phyloP scores from a whole-genome alignment of 352 stramenopile genomes.

The Globisporangium orthogonon region DNA sequence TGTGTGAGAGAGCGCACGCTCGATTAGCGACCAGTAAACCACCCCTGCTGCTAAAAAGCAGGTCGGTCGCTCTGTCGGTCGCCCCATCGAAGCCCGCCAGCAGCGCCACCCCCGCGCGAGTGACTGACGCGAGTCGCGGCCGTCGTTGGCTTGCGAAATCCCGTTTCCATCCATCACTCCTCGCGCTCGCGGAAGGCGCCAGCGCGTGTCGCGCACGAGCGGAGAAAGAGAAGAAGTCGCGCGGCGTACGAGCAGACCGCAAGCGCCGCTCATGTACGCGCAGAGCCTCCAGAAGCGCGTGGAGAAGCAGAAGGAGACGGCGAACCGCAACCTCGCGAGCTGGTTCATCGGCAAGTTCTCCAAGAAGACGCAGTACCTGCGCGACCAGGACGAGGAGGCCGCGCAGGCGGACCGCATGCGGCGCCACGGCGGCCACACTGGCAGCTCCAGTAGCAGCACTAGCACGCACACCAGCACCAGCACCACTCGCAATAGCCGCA shows the following conservation, averaged over 20 bases:
- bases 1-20: neutral
- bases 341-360: constrained; percentile 70
- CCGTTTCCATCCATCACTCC: neutral
- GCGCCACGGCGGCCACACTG: constrained; percentile 7
- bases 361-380: constrained; percentile 52
- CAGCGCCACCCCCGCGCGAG: neutral
- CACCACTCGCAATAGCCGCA: constrained; percentile 14
- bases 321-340: constrained; percentile 51
- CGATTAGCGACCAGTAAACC: neutral
- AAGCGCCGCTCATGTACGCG: constrained; percentile 9
- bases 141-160: constrained; percentile 1
- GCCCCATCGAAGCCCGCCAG: neutral
- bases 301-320: constrained; percentile 46
- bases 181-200: neutral
- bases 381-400: constrained; percentile 48
- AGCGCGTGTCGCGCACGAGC: neutral
- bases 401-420: constrained; percentile 29
- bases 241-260: neutral
- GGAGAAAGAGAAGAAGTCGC: neutral
- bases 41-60: neutral
- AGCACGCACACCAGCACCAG: constrained; percentile 3
- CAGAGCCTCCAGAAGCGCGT: constrained; percentile 41
- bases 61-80: neutral
- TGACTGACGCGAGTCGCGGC: constrained; percentile 1
- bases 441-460: neutral